phyloP scores from a whole-genome alignment of 345 rosid species.

The Populus simonii region DNA sequence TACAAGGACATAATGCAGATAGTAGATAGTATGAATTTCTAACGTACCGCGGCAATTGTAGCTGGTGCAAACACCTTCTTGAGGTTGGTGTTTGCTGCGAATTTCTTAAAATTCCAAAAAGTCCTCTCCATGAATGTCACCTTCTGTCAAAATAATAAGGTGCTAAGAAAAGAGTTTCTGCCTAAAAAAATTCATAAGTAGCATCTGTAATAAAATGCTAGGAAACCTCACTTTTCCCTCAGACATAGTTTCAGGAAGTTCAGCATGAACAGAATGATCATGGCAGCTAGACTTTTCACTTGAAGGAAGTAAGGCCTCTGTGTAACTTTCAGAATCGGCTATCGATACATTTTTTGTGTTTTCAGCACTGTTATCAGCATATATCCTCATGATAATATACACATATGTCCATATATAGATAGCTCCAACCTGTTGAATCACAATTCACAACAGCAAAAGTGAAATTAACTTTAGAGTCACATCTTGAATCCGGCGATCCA shows the following conservation, averaged over 20 bases:
- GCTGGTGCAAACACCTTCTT: neutral
- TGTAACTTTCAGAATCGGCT: neutral
- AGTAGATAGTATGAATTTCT: neutral
- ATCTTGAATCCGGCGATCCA: too few species aligned
- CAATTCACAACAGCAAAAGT: neutral
- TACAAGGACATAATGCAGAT: too few species aligned
- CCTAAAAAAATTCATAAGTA: neutral
- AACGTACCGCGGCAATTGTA: neutral
- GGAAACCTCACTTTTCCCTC: neutral
- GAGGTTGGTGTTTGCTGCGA: neutral
- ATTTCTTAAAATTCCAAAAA: neutral
- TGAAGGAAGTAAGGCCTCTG: neutral
- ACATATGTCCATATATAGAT: slow-evolving; percentile 40
- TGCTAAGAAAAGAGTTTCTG: neutral
- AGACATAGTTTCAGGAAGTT: neutral
- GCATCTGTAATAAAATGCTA: neutral
- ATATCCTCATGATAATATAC: slow-evolving; percentile 33
- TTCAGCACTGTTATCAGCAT: neutral
- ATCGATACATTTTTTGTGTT: neutral
- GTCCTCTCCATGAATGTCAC: neutral
- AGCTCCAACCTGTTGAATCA: slow-evolving; percentile 31
- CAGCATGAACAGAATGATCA: neutral
- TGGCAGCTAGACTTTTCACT: neutral
- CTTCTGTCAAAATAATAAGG: neutral
- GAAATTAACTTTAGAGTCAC: neutral